These are phyloP conservation scores for Leptographium lundbergii DNA, from an alignment of 2,329 filamentous ascomycete genomes.

Conservation along the genomic window DNA sequence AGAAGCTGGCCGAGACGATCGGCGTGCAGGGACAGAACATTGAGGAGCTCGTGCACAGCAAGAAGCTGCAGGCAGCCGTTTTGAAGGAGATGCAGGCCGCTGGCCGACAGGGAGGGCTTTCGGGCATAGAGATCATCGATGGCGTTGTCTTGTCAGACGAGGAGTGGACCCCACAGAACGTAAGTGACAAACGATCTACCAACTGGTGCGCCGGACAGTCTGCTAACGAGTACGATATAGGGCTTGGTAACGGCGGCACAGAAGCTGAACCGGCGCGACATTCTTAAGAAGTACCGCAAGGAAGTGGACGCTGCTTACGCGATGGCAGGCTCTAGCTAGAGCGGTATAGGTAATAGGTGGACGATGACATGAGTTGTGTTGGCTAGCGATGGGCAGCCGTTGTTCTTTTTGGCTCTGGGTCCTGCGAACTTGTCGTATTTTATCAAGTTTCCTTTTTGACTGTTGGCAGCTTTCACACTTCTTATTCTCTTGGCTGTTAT, in stretches of 20 bases:
- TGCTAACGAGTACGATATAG: conserved; percentile 22
- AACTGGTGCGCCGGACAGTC: background rate
- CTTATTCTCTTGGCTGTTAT: background rate
- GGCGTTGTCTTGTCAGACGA: conserved; percentile 59
- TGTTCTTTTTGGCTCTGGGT: background rate
- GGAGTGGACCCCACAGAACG: conserved; percentile 65
- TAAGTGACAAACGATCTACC: conserved; percentile 28
- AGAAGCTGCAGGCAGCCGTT: conserved; percentile 51
- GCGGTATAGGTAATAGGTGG: background rate
- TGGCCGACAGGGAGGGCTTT: conserved; percentile 49
- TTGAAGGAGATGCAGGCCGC: conserved; percentile 50
- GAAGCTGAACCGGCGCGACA: conserved; percentile 59
- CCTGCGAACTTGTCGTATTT: background rate
- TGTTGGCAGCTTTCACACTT: background rate
- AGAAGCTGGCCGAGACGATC: conserved; percentile 33
- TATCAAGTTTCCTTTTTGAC: background rate
- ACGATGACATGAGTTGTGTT: background rate
- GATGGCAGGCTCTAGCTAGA: conserved; percentile 12
- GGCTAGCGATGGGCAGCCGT: background rate
- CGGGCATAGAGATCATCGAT: conserved; percentile 57
- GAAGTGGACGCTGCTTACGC: conserved; percentile 50
- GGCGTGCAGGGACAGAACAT: conserved; percentile 38
- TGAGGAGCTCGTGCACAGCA: conserved; percentile 55
- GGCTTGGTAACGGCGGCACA: conserved; percentile 56
- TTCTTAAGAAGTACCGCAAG: conserved; percentile 47